These are phyloP conservation scores for Hericium erinaceus DNA, from an alignment of 768 basidiomycete genomes.

Conservation along the genomic window DNA sequence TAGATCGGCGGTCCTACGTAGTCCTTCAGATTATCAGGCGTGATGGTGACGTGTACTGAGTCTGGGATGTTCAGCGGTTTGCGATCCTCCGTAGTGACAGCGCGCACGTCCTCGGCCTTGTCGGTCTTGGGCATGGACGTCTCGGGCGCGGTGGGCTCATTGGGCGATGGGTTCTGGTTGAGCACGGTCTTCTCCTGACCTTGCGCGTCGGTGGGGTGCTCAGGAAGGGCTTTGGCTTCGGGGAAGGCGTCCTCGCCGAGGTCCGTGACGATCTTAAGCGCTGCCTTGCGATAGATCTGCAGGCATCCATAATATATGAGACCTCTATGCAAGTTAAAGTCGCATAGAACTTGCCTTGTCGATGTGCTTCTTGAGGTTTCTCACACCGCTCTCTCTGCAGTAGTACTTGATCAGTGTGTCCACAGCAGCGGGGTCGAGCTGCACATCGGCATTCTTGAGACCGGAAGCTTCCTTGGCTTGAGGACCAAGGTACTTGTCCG, in stretches of 20 bases:
- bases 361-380: conserved; percentile 96
- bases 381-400: conserved; percentile 93
- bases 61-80: conserved; percentile 76
- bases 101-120: conserved; percentile 16
- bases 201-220: conserved; percentile 13
- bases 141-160: conserved; percentile 26
- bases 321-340: neutral
- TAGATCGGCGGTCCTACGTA: conserved; percentile 96
- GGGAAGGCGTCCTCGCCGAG: conserved; percentile 82
- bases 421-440: conserved; percentile 66
- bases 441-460: conserved; percentile 75
- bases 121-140: conserved; percentile 17
- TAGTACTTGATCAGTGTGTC: conserved; percentile 93
- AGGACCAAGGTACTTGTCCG: conserved; percentile 79
- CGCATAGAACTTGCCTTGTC: conserved; percentile 64
- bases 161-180: conserved; percentile 37
- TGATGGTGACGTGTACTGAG: conserved; percentile 71
- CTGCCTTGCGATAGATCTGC: conserved; percentile 95
- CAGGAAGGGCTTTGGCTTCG: conserved; percentile 39
- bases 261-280: conserved; percentile 82
- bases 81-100: conserved; percentile 71
- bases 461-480: conserved; percentile 91
- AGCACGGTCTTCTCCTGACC: conserved; percentile 32
- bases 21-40: conserved; percentile 83
- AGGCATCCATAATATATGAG: neutral